Base-by-base conservation (phyloP, 2,329 filamentous ascomycete species). In the Verticillium alfalfae region DNA sequence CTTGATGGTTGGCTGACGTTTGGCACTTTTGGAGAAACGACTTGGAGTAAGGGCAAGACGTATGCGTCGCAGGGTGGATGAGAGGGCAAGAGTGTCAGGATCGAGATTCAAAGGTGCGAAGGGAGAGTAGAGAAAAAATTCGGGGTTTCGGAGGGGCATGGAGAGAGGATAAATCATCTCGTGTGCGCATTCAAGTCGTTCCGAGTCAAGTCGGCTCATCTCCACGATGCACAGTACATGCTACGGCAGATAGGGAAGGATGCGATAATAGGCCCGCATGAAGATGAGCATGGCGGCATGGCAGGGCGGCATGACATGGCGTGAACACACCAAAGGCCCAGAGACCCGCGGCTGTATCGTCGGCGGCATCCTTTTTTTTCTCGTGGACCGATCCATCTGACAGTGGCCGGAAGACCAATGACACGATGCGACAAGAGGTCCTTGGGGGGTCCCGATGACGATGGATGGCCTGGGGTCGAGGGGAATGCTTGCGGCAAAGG, bases 201-300 rank as follows among this genome's bases (percentile, higher is more conserved):
- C 22, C n/a, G 34, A 57, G 31, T 36, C 54, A 15, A n/a, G 36
- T 49, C 57, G 36, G 57, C 37, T 41, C 56, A 41, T 41, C 37
- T 58, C 37, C 22, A 38, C 18, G 34, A 37, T 37, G 22, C 55
- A 10, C 18, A 26, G 45, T 52, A 31, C 45, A 13, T 52, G 45
- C 22, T 52, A 52, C 57, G 57, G 57, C 38, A 58, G 57, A 58
- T 49, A 58, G 38, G 57, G 22, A 31, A 39, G 22, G 57, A 58
- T 49, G 57, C 18, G 38, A 31, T 58, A 41, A 58, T 58, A 58
- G 57, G 57, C 57, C 57, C 57, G 57, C 57, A 58, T 58, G 38
- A 36, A 34, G 31, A 58, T 39, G n/a, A 13, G 45, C 45, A 52
- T 52, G 45, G 45, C 45, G 45, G 45, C 45, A 52, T 52, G 45